These are phyloP conservation scores for Aspergillus pseudotamarii DNA, from an alignment of 2,329 filamentous ascomycete genomes.

Conservation along the genomic window DNA sequence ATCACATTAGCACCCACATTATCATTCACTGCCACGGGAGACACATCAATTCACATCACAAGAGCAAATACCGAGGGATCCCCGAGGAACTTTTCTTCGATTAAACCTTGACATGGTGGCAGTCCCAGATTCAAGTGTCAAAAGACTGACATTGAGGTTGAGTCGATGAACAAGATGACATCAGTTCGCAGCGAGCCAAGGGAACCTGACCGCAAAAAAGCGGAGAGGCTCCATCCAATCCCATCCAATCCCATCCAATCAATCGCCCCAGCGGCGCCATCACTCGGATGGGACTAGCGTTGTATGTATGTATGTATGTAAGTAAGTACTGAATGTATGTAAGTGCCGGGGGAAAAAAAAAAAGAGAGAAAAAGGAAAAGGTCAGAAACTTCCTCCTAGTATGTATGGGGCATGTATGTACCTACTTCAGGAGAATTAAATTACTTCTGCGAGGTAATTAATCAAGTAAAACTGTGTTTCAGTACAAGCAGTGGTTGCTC, in stretches of 20 bases:
- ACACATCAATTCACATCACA: not conserved
- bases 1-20: not conserved
- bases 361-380: too few species aligned
- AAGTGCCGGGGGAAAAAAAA: not conserved
- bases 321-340: not conserved
- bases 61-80: not conserved
- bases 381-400: not conserved
- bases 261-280: not conserved
- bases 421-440: not conserved
- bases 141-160: not conserved
- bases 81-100: not conserved
- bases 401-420: not conserved
- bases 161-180: not conserved
- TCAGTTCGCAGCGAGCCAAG: conserved; percentile 2
- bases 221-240: conserved; percentile 2
- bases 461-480: not conserved
- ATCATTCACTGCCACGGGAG: not conserved
- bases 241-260: not conserved
- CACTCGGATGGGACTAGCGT: not conserved
- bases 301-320: not conserved
- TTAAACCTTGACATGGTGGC: not conserved
- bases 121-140: not conserved
- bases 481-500: not conserved
- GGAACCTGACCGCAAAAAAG: not conserved
- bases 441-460: not conserved